Evolutionary conservation across 768 basidiomycete species (phyloP).

Genomic region (Mycena filopes): DNA sequence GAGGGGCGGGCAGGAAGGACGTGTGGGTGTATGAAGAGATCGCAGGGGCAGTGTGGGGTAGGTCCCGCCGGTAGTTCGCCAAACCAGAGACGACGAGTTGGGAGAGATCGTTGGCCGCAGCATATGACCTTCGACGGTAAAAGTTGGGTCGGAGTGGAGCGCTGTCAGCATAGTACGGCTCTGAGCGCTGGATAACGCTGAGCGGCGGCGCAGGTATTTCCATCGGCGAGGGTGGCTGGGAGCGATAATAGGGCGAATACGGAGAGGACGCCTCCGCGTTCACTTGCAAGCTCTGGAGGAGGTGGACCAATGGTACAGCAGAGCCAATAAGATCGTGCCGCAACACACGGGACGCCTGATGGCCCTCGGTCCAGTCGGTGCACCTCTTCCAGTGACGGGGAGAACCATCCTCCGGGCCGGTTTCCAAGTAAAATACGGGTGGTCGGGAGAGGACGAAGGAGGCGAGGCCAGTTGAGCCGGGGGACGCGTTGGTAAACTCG

Average conservation of each 20-base stretch:
- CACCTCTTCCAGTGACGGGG: constrained; percentile 69
- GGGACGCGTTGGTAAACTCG: constrained; percentile 63
- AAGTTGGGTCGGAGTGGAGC: constrained; percentile 16
- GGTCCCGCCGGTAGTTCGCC: constrained; percentile 33
- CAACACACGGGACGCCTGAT: constrained; percentile 71
- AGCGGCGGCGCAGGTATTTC: constrained; percentile 54
- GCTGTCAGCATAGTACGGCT: constrained; percentile 41
- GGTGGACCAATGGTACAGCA: constrained; percentile 65
- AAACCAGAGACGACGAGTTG: constrained; percentile 30
- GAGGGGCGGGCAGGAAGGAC: constrained; percentile 20
- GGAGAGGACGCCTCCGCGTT: constrained; percentile 44
- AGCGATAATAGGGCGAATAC: constrained; percentile 50
- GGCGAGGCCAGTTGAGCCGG: constrained; percentile 64
- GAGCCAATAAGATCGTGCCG: constrained; percentile 75
- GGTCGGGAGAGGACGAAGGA: constrained; percentile 73
- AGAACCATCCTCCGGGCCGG: constrained; percentile 45
- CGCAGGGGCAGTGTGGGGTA: constrained; percentile 39
- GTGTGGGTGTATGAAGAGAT: constrained; percentile 35
- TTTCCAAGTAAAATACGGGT: constrained; percentile 77
- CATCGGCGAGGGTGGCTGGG: constrained; percentile 46
- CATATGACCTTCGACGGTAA: constrained; percentile 26
- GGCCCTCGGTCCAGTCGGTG: constrained; percentile 81
- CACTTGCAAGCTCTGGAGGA: constrained; percentile 59
- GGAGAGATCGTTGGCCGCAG: constrained; percentile 21
- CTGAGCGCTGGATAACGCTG: constrained; percentile 41